Evolutionary conservation across 306 rosid species (phyloP), one percentile per base, ranked within the genome.

Genomic region (Medicago lupulina): DNA sequence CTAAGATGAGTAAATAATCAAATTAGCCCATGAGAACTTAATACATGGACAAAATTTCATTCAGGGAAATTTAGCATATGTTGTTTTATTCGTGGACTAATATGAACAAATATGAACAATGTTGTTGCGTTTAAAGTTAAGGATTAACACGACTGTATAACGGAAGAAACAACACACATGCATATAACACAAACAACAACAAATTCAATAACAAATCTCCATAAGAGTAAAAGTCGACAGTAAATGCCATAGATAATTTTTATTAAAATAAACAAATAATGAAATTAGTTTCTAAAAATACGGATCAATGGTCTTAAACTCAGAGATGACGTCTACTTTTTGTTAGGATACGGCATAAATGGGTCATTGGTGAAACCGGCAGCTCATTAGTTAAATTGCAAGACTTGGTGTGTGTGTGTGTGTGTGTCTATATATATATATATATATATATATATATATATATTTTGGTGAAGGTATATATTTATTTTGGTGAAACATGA

Each of bases 191-290:
- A 5, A 81, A 19, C 40, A 10, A 11, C 23, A 57, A 67, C 46
- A 60, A 64, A 70, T 28, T 66, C 84, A 85, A 60, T 47, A 28
- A 17, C 23, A 75, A 82, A 87, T 84, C 88, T 83, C 81, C 86
- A 85, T 6, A 54, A 71, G 34, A 50, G 34, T 36, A 55, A 53
- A 19, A 61, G 54, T 54, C 21, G 28, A 54, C 43, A 51, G 71
- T 47, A 71, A 62, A 73, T 25, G 21, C 38, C 73, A 72, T 47
- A 36, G 10, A 49, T 41, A 18, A 11, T 21, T 65, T 18, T 36
- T 21, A 10, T 13, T 18, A 41, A 66, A 66, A 39, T 19, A 4
- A 39, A 25, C 14, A 67, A 36, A 34, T 15, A 36, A n/a, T 36
- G 23, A 36, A 21, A 12, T 53, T 2, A 28, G 31, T 3, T 3